Percentiles rank a stretch among this genome's conserved stretches.
Evolutionary conservation across 495 filamentous ascomycete genomes (phyloP).

Genomic region (Penicillium canariense): DNA sequence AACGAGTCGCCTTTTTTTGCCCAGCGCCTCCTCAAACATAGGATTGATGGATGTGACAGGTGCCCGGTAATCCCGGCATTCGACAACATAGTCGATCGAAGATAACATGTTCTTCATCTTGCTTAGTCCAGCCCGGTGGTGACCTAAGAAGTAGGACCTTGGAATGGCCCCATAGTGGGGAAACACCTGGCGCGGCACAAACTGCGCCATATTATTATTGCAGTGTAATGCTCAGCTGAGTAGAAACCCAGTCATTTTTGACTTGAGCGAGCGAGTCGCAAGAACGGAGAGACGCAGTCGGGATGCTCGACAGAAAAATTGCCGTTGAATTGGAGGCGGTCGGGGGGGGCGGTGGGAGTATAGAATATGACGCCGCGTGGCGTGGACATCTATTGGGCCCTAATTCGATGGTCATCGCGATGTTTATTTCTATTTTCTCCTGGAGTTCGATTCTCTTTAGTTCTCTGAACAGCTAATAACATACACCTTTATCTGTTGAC

Average conservation of each 20-base stretch:
- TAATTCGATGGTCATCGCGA: background rate
- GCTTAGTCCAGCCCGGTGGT: slow-evolving; percentile 78
- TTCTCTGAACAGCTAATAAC: background rate
- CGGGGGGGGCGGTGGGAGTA: background rate
- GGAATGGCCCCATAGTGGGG: slow-evolving; percentile 67
- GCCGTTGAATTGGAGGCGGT: slow-evolving; percentile 11
- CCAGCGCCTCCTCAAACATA: slow-evolving; percentile 76
- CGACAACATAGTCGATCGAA: slow-evolving; percentile 82
- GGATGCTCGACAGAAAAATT: slow-evolving; percentile 12
- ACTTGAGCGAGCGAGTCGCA: background rate
- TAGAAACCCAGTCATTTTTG: slow-evolving; percentile 12
- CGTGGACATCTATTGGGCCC: background rate
- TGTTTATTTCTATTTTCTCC: background rate
- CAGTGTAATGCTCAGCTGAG: background rate
- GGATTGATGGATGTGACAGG: slow-evolving; percentile 89
- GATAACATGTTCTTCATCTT: slow-evolving; percentile 84
- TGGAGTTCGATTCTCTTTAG: background rate
- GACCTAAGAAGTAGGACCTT: slow-evolving; percentile 94
- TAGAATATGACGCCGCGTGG: slow-evolving; percentile 2
- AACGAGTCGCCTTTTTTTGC: slow-evolving; percentile 66
- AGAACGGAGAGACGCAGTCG: background rate
- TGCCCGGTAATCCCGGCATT: slow-evolving; percentile 91
- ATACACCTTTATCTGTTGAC: background rate
- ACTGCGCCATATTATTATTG: slow-evolving; percentile 39
- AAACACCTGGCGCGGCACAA: slow-evolving; percentile 72